Conservation (phyloP, 805 yeast species). For the Jamesozyma hellenica region DNA sequence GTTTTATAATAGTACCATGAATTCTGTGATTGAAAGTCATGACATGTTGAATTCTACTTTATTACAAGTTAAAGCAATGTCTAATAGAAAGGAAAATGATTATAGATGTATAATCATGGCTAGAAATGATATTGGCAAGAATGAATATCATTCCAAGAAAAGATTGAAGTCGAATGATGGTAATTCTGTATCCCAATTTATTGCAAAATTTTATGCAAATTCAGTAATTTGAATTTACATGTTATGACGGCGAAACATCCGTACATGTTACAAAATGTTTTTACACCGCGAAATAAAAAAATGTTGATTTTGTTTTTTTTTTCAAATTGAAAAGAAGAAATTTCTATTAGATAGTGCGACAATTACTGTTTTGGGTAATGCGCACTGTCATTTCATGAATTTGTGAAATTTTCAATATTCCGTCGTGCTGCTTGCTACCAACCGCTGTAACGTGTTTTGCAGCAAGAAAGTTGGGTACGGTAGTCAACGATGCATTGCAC, state of each 20-base stretch:
- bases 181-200: conserved; percentile 18
- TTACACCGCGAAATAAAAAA: neutral
- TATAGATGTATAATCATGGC: neutral
- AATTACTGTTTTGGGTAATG: too few relatives aligned
- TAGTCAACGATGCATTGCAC: neutral
- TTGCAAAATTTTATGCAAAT: conserved; percentile 22
- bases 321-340: too few relatives aligned
- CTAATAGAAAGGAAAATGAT: conserved; percentile 7
- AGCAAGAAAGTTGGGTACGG: neutral
- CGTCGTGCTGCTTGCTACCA: neutral
- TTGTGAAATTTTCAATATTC: neutral
- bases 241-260: neutral
- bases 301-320: neutral
- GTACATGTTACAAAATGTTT: too few relatives aligned
- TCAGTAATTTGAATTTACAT: neutral
- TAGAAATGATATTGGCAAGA: neutral
- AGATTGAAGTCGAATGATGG: conserved; percentile 10
- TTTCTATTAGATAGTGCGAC: too few relatives aligned
- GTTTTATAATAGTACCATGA: conserved; percentile 20
- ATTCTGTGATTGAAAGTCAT: conserved; percentile 14
- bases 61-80: conserved; percentile 15
- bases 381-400: neutral
- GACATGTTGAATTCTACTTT: conserved; percentile 14
- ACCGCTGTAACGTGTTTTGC: neutral
- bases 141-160: conserved; percentile 1